phyloP scores from a whole-genome alignment of 208 protist species.

The Kentomonas sorsogonicus region DNA sequence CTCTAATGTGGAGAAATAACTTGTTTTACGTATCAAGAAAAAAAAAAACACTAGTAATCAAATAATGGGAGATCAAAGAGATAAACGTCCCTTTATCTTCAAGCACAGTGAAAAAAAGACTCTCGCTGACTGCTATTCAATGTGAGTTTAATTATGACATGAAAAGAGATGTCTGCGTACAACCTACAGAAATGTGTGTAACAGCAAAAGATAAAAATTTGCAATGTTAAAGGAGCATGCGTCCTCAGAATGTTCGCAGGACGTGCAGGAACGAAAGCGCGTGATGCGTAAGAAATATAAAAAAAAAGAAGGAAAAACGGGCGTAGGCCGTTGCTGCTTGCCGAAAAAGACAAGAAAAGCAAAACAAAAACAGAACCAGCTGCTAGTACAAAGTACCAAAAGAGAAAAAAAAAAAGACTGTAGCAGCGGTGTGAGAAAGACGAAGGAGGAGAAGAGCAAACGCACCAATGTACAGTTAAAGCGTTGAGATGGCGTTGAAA shows the following conservation, averaged over 20 bases:
- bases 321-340: neutral
- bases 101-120: no score
- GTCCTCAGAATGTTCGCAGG: no score
- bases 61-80: no score
- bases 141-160: neutral
- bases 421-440: conserved; percentile 1
- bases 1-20: no score
- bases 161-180: neutral
- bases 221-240: no score
- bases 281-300: conserved; percentile 6
- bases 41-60: neutral
- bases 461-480: conserved; percentile 5
- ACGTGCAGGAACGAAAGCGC: no score
- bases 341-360: conserved; percentile 6
- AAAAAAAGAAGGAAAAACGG: conserved; percentile 11
- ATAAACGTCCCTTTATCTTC: no score
- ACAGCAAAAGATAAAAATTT: neutral
- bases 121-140: no score
- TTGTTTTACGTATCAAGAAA: neutral
- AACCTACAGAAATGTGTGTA: neutral
- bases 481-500: no score
- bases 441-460: neutral
- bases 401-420: conserved; percentile 2
- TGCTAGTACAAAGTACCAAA: neutral
- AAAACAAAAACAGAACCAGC: conserved; percentile 9